Conservation (phyloP, 345 rosid species). For the Stellera chamaejasme region DNA sequence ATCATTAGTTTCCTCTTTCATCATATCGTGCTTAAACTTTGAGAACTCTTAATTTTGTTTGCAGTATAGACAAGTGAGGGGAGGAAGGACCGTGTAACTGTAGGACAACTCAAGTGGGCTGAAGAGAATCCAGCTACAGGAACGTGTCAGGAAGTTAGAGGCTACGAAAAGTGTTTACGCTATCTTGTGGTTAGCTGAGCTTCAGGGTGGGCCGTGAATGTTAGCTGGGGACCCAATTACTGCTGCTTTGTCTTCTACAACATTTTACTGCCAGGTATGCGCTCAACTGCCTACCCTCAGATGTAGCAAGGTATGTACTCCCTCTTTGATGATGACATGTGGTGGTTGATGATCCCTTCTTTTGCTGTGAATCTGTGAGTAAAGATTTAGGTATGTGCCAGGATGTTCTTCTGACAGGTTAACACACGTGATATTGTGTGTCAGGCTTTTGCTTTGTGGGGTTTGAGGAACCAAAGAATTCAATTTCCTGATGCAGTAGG, state of each 20-base stretch:
- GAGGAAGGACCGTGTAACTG: slow-evolving; percentile 18
- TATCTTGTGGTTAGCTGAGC: slow-evolving; percentile 51
- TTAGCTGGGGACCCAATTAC: slow-evolving; percentile 14
- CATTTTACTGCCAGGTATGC: slow-evolving; percentile 11
- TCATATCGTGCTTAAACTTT: slow-evolving; percentile 26
- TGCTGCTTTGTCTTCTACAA: slow-evolving; percentile 16
- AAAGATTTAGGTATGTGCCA: neutral
- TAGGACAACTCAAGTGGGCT: slow-evolving; percentile 15
- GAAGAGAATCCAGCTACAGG: slow-evolving; percentile 26
- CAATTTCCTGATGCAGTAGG: neutral
- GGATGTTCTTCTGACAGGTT: neutral
- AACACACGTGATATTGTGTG: neutral
- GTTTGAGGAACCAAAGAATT: neutral
- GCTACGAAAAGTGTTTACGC: slow-evolving; percentile 24
- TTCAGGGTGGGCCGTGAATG: slow-evolving; percentile 17
- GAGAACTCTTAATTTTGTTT: slow-evolving; percentile 6
- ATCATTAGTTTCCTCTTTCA: slow-evolving; percentile 46
- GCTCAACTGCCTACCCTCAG: neutral
- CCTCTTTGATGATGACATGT: neutral
- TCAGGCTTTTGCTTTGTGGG: neutral
- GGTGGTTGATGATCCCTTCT: neutral
- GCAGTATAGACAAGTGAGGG: slow-evolving; percentile 11
- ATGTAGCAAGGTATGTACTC: neutral
- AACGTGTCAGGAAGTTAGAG: slow-evolving; percentile 44
- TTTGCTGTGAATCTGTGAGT: neutral